Conservation (phyloP, 169 alveolate genomes). For the Plasmodium gaboni region DNA sequence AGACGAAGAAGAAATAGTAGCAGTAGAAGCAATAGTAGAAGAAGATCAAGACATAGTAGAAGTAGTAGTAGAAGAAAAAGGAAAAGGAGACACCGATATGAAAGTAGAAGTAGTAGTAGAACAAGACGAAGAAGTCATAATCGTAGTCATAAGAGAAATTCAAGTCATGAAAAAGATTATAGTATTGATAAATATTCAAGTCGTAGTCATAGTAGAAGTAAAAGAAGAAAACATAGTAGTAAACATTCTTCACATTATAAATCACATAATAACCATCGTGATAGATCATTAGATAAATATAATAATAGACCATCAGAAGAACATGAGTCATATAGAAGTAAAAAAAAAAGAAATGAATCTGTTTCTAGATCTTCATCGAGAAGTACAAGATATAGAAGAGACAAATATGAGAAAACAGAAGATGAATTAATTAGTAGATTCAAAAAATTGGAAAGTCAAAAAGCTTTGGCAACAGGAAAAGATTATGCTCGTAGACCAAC, state of each 20-base stretch:
- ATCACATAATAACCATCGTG: conserved; percentile 19
- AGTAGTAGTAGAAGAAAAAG: conserved; percentile 5
- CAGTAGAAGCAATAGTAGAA: conserved; percentile 19
- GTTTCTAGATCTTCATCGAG: conserved; percentile 28
- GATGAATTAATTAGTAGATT: conserved; percentile 80
- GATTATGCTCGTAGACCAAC: conserved; percentile 86
- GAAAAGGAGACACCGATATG: conserved; percentile 1
- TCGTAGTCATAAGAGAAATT: conserved; percentile 11
- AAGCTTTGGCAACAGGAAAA: conserved; percentile 85
- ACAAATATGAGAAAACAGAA: conserved; percentile 70
- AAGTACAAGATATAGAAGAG: conserved; percentile 13
- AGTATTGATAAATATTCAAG: conserved; percentile 1
- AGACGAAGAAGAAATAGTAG: conserved; percentile 56
- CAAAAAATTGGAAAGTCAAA: conserved; percentile 82
- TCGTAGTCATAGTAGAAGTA: conserved; percentile 5
- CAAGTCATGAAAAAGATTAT: conserved; percentile 3
- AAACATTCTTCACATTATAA: conserved; percentile 32
- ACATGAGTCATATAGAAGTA: neutral
- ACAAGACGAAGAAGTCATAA: conserved; percentile 24
- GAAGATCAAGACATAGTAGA: conserved; percentile 22
- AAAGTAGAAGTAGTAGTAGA: conserved; percentile 14
- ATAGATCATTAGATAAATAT: conserved; percentile 20
- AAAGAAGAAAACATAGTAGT: conserved; percentile 21
- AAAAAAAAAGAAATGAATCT: conserved; percentile 23
- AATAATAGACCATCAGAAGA: conserved; percentile 19